These are phyloP conservation scores for Ophiostoma sp. DNA, from an alignment of 2,329 filamentous ascomycete species.

Conservation along the genomic window DNA sequence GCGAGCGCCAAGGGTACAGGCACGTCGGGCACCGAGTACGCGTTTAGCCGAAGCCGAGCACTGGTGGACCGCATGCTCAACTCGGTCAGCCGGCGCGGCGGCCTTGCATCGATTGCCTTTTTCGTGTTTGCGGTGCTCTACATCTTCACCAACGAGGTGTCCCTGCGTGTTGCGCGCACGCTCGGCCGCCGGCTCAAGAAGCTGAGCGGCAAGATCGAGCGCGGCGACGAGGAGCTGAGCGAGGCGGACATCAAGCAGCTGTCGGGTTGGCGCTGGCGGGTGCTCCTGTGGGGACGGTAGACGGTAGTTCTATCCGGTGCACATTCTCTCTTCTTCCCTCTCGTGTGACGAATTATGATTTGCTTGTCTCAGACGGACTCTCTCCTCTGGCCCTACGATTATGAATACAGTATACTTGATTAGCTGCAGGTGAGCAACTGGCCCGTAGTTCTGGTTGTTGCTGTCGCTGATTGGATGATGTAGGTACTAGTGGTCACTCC, in stretches of 20 bases:
- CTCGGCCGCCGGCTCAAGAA: constrained; percentile 46
- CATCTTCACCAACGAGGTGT: constrained; percentile 55
- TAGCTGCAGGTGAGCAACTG: too few species aligned
- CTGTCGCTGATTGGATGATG: too few species aligned
- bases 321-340: not conserved
- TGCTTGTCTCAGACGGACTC: not conserved
- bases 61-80: constrained; percentile 47
- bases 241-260: constrained; percentile 47
- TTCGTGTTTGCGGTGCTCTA: constrained; percentile 54
- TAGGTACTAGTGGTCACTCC: too few species aligned
- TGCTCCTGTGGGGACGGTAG: constrained; percentile 42
- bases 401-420: too few species aligned
- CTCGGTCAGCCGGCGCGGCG: constrained; percentile 40
- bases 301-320: not conserved
- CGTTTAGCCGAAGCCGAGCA: constrained; percentile 47
- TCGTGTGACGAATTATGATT: not conserved
- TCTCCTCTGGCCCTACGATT: not conserved
- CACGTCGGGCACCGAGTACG: constrained; percentile 45
- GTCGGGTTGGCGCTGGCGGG: constrained; percentile 53
- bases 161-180: constrained; percentile 49
- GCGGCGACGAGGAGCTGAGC: constrained; percentile 41
- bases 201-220: constrained; percentile 44
- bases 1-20: constrained; percentile 38
- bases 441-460: too few species aligned
- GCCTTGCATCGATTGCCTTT: constrained; percentile 46